Evolutionary conservation across 305 asterid species (phyloP), one percentile per base, ranked within the genome.

Genomic region (Ruellia speciosa): DNA sequence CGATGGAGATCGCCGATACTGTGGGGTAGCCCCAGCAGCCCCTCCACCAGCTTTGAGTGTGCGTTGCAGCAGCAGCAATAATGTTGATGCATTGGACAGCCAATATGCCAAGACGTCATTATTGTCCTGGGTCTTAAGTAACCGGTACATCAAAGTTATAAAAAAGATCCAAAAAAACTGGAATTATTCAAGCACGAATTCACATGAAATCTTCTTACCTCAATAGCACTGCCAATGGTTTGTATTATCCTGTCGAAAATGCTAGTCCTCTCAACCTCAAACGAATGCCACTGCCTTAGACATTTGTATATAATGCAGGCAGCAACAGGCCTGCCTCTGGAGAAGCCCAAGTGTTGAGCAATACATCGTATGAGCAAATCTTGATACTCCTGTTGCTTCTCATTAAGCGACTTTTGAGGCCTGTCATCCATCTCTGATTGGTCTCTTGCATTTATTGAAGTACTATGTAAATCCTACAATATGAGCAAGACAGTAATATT

Each of bases 361-460:
- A 89, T 76, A 66, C 96, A 89, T 18, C 96, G 97, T 58, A 93
- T 82, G 66, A 93, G 95, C 82, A 93, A 80, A 70, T 93, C 99
- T 67, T 93, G 99, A 83, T 93, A 89, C 80, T 93, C 99, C 69
- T 84, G 99, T 74, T 89, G 97, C 81, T 93, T 93, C 66, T 89
- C 99, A 18, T 93, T 89, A 41, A 93, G 95, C 13, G 97, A 85
- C 73, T 81, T 87, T 65, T 93, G 99, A 69, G 96, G 96, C 79
- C 90, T 89, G 74, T 86, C 99, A 20, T 93, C 99, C 58, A 79
- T 63, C 66, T 89, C 97, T 16, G 77, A 28, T 48, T 65, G 70
- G 9, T 90, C 96, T 77, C 90, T 83, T 66, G 72, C 24, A 59
- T 66, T 79, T 82, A 84, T 79, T 69, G 97, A 84, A 71, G 88